Evolutionary conservation across 2,329 filamentous ascomycete species (phyloP), one percentile per base, ranked within the genome.

Genomic region (Aspergillus clavatus): DNA sequence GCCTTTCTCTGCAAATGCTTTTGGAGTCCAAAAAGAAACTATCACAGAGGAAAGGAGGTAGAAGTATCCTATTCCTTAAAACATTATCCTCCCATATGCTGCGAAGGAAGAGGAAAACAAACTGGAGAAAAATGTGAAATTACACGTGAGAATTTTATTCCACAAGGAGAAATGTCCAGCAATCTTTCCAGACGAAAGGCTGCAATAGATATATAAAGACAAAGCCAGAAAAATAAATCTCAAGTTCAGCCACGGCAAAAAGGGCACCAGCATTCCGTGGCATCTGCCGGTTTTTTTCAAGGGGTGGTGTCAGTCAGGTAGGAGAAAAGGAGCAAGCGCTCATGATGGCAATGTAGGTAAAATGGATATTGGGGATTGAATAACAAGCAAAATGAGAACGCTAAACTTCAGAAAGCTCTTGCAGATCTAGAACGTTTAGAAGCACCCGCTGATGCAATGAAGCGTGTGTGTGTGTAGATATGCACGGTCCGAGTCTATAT

Each of bases 371-470:
- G 21, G 7, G 16, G 26, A 14, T 19, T 16, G 16, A 35, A 40
- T 45, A 33, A 26, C 16, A 46, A 24, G 23, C 50, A 59, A 44
- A 45, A 53, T 40, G 36, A 48, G 37, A 37, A 48, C 45, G 59
- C 55, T 57, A 55, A 50, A 48, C 55, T 53, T 56, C 40, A 16
- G 31, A 12, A 16, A 35, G 47, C 42, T 42, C 36, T 36, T 36
- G 52, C 48, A 48, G 40, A 52, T 61, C 47, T 52, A 46, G 43
- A 50, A 56, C 43, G 48, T 48, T 16, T 11, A 18, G 6, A 35
- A 46, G 42, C 42, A 48, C 45, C 29, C 46, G 49, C 54, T 55
- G 40, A 50, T 53, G 51, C 47, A 48, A 45, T 50, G 45, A 42
- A 51, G 40, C 27, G 31, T 41, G 44, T 35, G 31, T 41, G 44